phyloP scores from a whole-genome alignment of 495 filamentous ascomycete species.

The Aspergillus cristatus region DNA sequence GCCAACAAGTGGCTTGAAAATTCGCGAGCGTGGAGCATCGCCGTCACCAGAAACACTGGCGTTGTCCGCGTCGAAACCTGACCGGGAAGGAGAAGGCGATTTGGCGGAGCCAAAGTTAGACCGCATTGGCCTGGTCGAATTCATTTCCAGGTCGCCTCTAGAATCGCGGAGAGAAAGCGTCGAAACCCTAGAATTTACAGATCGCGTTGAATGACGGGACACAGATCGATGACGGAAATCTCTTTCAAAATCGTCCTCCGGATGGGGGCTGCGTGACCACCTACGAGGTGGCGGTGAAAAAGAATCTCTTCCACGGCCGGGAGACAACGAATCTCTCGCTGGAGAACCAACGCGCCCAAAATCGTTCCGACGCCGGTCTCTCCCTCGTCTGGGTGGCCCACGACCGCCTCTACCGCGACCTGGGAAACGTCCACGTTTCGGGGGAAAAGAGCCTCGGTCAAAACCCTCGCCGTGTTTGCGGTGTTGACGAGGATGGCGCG shows the following conservation, averaged over 20 bases:
- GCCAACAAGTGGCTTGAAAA: constrained; percentile 29
- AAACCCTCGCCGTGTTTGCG: constrained; percentile 21
- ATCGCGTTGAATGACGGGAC: constrained; percentile 28
- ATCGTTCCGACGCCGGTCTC: constrained; percentile 27
- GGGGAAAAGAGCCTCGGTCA: constrained; percentile 21
- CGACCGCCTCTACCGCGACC: constrained; percentile 25
- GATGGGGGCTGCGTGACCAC: constrained; percentile 20
- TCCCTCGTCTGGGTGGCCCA: constrained; percentile 27
- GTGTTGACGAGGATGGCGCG: constrained; percentile 15
- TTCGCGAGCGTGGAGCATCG: constrained; percentile 18
- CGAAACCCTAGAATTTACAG: constrained; percentile 24
- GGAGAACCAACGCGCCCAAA: constrained; percentile 16
- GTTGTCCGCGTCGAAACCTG: constrained; percentile 25
- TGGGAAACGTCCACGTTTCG: constrained; percentile 23
- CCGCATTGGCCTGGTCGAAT: constrained; percentile 19
- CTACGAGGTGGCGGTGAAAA: constrained; percentile 24
- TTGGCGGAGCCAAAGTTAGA: constrained; percentile 14
- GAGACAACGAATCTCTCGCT: constrained; percentile 22
- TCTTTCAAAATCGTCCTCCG: constrained; percentile 20
- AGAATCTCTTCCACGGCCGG: constrained; percentile 19
- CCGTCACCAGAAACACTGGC: constrained; percentile 12
- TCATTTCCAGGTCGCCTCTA: constrained; percentile 20
- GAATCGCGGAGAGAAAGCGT: constrained; percentile 15
- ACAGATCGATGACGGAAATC: constrained; percentile 24
- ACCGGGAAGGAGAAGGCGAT: constrained; percentile 33